A percentile compares a stretch with the other conserved stretches of the same genome.
phyloP scores from a whole-genome alignment of 192 early-diverging fungal species.

The Coemansia sp. region DNA sequence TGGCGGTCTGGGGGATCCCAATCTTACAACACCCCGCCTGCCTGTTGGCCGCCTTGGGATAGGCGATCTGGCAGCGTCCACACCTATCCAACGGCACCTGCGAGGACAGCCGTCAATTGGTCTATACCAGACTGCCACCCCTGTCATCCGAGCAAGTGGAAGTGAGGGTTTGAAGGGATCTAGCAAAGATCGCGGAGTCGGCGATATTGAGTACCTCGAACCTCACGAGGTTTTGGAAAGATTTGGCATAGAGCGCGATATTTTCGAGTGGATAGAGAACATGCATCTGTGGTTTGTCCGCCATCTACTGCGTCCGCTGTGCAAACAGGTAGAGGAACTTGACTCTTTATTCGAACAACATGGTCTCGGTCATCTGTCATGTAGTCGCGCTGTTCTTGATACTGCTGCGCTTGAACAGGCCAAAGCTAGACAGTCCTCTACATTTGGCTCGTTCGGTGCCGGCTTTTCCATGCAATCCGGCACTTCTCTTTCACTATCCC shows the following conservation, averaged over 20 bases:
- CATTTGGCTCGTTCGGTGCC: constrained; percentile 10
- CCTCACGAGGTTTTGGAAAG: constrained; percentile 48
- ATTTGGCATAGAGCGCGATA: constrained; percentile 40
- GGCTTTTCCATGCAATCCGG: constrained; percentile 17
- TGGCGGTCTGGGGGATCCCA: constrained; percentile 8
- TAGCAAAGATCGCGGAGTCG: constrained; percentile 27
- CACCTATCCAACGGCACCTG: constrained; percentile 46
- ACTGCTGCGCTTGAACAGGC: constrained; percentile 39
- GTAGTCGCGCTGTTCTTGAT: constrained; percentile 36
- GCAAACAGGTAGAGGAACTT: constrained; percentile 47
- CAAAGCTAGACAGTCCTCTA: constrained; percentile 6
- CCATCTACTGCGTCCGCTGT: constrained; percentile 47
- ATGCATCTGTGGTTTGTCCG: constrained; percentile 55
- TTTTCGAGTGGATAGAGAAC: constrained; percentile 48
- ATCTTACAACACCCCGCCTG: constrained; percentile 31
- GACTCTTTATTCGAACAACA: constrained; percentile 46
- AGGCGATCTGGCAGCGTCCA: constrained; percentile 23
- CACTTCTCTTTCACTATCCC: constrained; percentile 3
- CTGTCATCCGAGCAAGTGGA: constrained; percentile 23
- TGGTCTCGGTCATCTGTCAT: constrained; percentile 47
- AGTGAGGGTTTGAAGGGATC: constrained; percentile 29
- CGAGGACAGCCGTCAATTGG: constrained; percentile 41
- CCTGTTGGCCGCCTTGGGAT: constrained; percentile 26
- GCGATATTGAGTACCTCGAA: constrained; percentile 47
- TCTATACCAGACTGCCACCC: constrained; percentile 52